These are phyloP conservation scores for Penicillium glabrum DNA, from an alignment of 2,329 filamentous ascomycete genomes.

Conservation along the genomic window DNA sequence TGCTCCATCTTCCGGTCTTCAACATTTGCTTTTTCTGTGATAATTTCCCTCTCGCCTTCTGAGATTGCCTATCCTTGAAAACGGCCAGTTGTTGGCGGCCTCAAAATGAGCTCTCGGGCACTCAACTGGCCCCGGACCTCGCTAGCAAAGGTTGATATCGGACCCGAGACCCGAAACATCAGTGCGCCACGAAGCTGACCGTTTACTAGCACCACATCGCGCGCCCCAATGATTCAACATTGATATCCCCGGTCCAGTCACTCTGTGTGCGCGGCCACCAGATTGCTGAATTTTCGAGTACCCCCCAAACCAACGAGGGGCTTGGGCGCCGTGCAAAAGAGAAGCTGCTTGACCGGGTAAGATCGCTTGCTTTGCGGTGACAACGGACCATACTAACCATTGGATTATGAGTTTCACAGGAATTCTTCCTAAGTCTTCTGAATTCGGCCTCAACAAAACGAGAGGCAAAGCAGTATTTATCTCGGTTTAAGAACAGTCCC, in stretches of 20 bases:
- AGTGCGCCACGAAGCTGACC: slow-evolving; percentile 10
- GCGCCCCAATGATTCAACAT: slow-evolving; percentile 13
- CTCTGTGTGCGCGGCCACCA: slow-evolving; percentile 23
- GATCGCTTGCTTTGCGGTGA: neutral
- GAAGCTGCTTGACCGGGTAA: slow-evolving; percentile 45
- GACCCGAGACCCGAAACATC: neutral
- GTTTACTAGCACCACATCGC: slow-evolving; percentile 20
- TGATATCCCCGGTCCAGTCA: slow-evolving; percentile 13
- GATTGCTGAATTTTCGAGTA: slow-evolving; percentile 32
- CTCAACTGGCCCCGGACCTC: slow-evolving; percentile 32
- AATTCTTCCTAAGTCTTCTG: slow-evolving; percentile 82
- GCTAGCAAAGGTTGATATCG: slow-evolving; percentile 27
- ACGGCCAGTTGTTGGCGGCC: slow-evolving; percentile 5
- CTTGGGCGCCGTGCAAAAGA: slow-evolving; percentile 43
- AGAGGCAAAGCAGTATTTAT: slow-evolving; percentile 87
- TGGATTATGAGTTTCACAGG: slow-evolving; percentile 48
- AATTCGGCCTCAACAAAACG: slow-evolving; percentile 88
- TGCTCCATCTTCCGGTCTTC: slow-evolving; percentile 8
- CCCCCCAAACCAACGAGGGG: slow-evolving; percentile 27
- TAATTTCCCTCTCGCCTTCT: neutral
- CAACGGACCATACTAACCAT: neutral
- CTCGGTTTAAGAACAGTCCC: slow-evolving; percentile 67
- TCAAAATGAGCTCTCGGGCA: slow-evolving; percentile 38
- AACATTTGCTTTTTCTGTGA: neutral
- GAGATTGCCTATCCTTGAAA: neutral